Percentiles rank a stretch among this genome's conserved stretches.
Conservation (phyloP, 495 filamentous ascomycete genomes). For the Immersiella caudata region DNA sequence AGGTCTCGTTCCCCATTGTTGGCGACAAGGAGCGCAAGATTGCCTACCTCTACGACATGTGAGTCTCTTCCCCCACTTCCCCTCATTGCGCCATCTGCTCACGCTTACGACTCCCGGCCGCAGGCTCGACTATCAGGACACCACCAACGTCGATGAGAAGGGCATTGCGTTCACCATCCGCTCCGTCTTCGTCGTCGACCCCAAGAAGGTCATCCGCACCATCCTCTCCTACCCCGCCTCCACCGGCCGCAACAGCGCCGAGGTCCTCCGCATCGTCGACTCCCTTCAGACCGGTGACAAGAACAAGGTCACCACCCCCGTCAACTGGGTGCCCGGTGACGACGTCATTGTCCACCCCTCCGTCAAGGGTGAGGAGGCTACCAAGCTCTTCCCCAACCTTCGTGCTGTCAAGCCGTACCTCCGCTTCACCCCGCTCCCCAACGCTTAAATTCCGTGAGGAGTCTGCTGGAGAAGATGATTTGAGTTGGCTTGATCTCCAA, state of each 20-base stretch:
- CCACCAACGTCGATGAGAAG: slow-evolving; percentile 89
- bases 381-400: slow-evolving; percentile 88
- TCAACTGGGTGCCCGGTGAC: slow-evolving; percentile 88
- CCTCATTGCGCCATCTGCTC: not conserved
- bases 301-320: slow-evolving; percentile 88
- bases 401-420: slow-evolving; percentile 94
- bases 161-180: slow-evolving; percentile 98
- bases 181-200: slow-evolving; percentile 98
- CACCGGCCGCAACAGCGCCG: slow-evolving; percentile 94
- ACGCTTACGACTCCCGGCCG: not conserved
- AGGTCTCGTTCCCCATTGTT: slow-evolving; percentile 92
- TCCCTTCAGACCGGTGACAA: slow-evolving; percentile 97
- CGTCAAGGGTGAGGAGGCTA: slow-evolving; percentile 83
- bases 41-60: slow-evolving; percentile 94
- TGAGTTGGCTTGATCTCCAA: not conserved
- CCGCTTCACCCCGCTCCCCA: slow-evolving; percentile 68
- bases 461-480: not conserved
- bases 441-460: slow-evolving; percentile 36
- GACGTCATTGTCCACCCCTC: slow-evolving; percentile 95
- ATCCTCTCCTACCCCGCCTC: slow-evolving; percentile 97
- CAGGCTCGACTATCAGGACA: slow-evolving; percentile 78
- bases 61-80: slow-evolving; percentile 35
- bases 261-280: slow-evolving; percentile 93
- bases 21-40: slow-evolving; percentile 95
- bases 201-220: slow-evolving; percentile 94